These are phyloP conservation scores for Theileria equi DNA, from an alignment of 169 alveolate species.

Conservation along the genomic window DNA sequence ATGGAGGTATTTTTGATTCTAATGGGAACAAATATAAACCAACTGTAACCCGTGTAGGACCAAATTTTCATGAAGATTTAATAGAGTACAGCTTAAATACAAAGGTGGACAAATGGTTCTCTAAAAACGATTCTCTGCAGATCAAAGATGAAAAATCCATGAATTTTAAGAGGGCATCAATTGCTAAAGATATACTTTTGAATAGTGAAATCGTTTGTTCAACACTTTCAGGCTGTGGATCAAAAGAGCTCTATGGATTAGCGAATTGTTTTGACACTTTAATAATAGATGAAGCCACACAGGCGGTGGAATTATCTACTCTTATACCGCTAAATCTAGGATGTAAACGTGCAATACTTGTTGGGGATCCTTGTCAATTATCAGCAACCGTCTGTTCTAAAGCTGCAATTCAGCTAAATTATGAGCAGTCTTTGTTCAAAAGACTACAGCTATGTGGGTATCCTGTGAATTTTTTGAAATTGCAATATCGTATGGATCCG, in stretches of 20 bases:
- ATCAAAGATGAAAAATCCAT: slow-evolving; percentile 17
- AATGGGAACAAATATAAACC: slow-evolving; percentile 82
- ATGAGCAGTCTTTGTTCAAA: slow-evolving; percentile 88
- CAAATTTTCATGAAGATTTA: slow-evolving; percentile 86
- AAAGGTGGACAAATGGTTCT: slow-evolving; percentile 70
- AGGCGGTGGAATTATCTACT: slow-evolving; percentile 85
- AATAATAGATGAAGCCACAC: slow-evolving; percentile 97
- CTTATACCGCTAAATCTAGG: slow-evolving; percentile 71
- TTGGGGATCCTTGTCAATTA: slow-evolving; percentile 97
- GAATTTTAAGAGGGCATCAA: slow-evolving; percentile 1
- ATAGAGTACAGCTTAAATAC: slow-evolving; percentile 81
- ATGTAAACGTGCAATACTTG: slow-evolving; percentile 89
- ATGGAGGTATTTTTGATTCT: slow-evolving; percentile 85
- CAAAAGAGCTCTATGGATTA: slow-evolving; percentile 72
- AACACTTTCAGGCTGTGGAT: slow-evolving; percentile 88
- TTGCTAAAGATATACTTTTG: slow-evolving; percentile 72
- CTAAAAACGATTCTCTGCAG: slow-evolving; percentile 18
- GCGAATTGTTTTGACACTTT: slow-evolving; percentile 88
- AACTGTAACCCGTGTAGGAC: slow-evolving; percentile 87
- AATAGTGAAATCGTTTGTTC: slow-evolving; percentile 85
- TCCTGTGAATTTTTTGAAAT: slow-evolving; percentile 81
- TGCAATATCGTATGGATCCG: slow-evolving; percentile 98
- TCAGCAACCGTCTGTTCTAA: slow-evolving; percentile 96
- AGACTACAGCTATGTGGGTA: slow-evolving; percentile 83
- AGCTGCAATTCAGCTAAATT: slow-evolving; percentile 72